Evolutionary conservation across 2,329 filamentous ascomycete genomes (phyloP).

Genomic region (Fusarium bulbicola): DNA sequence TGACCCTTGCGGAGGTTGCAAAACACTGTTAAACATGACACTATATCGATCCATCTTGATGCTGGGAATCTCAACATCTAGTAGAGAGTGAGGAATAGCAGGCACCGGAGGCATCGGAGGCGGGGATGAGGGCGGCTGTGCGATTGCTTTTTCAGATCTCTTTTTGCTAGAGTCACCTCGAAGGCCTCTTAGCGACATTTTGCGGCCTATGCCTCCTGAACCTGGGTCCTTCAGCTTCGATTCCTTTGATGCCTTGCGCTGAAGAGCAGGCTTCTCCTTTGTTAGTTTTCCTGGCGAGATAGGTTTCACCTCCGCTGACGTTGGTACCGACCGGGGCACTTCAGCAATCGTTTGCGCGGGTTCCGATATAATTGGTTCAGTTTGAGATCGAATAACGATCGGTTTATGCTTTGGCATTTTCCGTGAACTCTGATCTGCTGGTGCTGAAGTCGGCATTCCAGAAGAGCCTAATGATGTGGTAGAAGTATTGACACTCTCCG

Average conservation of each 20-base stretch:
- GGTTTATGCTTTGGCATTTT: slow-evolving; percentile 53
- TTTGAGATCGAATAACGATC: slow-evolving; percentile 54
- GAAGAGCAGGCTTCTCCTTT: slow-evolving; percentile 19
- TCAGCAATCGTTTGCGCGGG: slow-evolving; percentile 6
- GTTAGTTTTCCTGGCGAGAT: slow-evolving; percentile 19
- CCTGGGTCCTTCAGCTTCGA: slow-evolving; percentile 28
- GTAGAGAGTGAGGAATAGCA: slow-evolving; percentile 47
- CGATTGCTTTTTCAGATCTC: slow-evolving; percentile 28
- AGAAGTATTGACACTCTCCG: slow-evolving; percentile 37
- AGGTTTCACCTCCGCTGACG: slow-evolving; percentile 7
- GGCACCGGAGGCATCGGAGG: slow-evolving; percentile 35
- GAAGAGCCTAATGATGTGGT: slow-evolving; percentile 30
- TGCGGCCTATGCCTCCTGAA: slow-evolving; percentile 38
- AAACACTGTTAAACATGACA: slow-evolving; percentile 86
- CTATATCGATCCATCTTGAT: slow-evolving; percentile 89
- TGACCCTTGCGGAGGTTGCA: slow-evolving; percentile 57
- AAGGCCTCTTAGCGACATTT: slow-evolving; percentile 39
- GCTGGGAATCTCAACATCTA: slow-evolving; percentile 83
- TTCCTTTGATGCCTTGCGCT: slow-evolving; percentile 28
- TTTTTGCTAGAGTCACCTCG: slow-evolving; percentile 37
- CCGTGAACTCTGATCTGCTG: slow-evolving; percentile 20
- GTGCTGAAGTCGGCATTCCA: slow-evolving; percentile 9
- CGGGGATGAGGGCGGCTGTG: slow-evolving; percentile 27
- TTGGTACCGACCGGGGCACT: slow-evolving; percentile 6
- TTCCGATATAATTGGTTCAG: slow-evolving; percentile 46